Conservation (phyloP, 2,329 filamentous ascomycete species). For the Sclerotinia subarctica region DNA sequence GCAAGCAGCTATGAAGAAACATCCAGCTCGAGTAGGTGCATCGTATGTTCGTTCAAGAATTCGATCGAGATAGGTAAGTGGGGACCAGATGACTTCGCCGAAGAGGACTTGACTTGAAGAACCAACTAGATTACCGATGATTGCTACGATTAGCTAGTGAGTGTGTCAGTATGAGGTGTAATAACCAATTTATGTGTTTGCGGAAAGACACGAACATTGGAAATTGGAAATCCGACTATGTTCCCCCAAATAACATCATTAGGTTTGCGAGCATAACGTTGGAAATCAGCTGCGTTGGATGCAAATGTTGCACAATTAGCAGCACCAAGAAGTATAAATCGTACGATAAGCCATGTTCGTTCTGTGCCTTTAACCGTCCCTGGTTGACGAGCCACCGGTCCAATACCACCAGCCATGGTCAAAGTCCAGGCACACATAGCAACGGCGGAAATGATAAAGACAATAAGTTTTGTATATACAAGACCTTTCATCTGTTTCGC, state of each 20-base stretch:
- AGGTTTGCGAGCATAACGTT: constrained; percentile 43
- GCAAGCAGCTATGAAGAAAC: constrained; percentile 43
- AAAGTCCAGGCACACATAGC: constrained; percentile 44
- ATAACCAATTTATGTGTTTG: background rate
- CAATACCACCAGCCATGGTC: constrained; percentile 37
- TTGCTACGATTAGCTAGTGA: constrained; percentile 36
- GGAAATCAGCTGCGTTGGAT: constrained; percentile 45
- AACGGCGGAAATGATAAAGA: constrained; percentile 41
- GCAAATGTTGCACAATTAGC: constrained; percentile 41
- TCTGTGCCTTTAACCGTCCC: constrained; percentile 38
- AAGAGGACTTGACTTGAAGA: constrained; percentile 38
- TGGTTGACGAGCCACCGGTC: constrained; percentile 34
- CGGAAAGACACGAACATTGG: constrained; percentile 31
- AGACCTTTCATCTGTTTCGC: constrained; percentile 35
- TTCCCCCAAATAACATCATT: constrained; percentile 44
- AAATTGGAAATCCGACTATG: constrained; percentile 43
- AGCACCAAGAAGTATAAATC: constrained; percentile 41
- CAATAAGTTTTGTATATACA: constrained; percentile 40
- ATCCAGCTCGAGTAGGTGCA: constrained; percentile 40
- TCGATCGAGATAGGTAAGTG: constrained; percentile 40
- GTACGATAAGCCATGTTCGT: constrained; percentile 41
- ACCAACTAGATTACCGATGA: constrained; percentile 43
- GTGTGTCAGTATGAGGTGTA: background rate
- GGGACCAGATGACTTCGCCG: constrained; percentile 41
- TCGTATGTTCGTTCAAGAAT: constrained; percentile 41